A percentile compares a stretch with the other conserved stretches of the same genome.
These are phyloP conservation scores for Saccharomycopsis malanga DNA, from an alignment of 805 yeast species.

Conservation along the genomic window DNA sequence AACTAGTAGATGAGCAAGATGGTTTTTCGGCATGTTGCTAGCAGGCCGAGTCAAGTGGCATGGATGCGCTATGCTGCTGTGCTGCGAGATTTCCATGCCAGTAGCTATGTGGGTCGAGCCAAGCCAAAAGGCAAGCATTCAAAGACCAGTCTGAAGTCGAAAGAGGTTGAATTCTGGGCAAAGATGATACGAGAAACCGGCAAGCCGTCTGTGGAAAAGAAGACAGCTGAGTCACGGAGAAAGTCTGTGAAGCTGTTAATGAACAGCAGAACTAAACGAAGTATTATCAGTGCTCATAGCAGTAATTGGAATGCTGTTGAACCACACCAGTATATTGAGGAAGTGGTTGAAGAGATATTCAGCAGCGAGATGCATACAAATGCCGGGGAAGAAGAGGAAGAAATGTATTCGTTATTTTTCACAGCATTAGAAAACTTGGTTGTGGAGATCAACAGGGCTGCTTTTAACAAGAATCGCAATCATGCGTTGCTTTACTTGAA, in stretches of 20 bases:
- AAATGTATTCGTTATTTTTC: background rate
- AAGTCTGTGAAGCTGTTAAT: background rate
- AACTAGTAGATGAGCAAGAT: too few relatives aligned
- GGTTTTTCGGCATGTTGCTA: too few relatives aligned
- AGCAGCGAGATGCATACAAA: background rate
- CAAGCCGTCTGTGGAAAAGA: too few relatives aligned
- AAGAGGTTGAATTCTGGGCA: too few relatives aligned
- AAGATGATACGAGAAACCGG: too few relatives aligned
- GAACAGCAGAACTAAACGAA: background rate
- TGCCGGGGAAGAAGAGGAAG: background rate
- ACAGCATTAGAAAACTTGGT: background rate
- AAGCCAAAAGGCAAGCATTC: too few relatives aligned
- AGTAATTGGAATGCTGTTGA: background rate
- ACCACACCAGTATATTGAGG: background rate
- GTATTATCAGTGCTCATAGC: background rate
- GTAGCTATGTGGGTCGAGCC: too few relatives aligned
- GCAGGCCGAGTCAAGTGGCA: too few relatives aligned
- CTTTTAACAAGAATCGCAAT: background rate
- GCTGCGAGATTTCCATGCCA: too few relatives aligned
- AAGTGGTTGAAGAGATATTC: background rate
- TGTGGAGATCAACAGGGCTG: background rate
- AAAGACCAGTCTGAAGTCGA: too few relatives aligned
- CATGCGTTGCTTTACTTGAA: background rate
- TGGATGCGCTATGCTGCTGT: too few relatives aligned
- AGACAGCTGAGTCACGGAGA: too few relatives aligned